Base-by-base conservation (phyloP, 75 land plant species). In the Cupressus sempervirens region DNA sequence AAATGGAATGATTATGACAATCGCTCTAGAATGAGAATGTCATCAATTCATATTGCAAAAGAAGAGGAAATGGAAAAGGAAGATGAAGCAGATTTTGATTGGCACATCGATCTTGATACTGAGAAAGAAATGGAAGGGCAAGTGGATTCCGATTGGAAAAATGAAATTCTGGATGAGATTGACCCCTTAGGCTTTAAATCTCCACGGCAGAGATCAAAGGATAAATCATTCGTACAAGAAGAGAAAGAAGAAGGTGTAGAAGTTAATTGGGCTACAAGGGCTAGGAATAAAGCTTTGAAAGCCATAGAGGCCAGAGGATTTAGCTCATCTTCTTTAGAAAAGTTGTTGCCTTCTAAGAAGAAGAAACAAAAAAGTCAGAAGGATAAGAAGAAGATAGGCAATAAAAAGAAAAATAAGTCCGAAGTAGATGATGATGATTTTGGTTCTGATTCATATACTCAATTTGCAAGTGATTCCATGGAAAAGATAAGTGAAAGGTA, bases 221-320 rank as follows among this genome's bases (percentile, higher is more conserved):
- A 58, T 36, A 72, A 56, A 36, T 87, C 86, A 15, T 87, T 88
- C 29, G 85, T 62, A 52, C 36, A 84, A 83, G 83, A 88, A 1
- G 83, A 83, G 1, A 88, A 90, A 18, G 77, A 85, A 32, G 89
- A 84, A 23, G 86, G 85, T 58, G 18, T 20, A 29, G 83, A 50
- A 14, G 9, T 3, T 34, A 93, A 93, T 84, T 93, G 94, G 94
- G 90, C 89, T 76, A 83, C 86, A 34, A 84, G 84, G 68, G 94
- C 94, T 18, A 90, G 95, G 88, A 89, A 76, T 83, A 81, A 83
- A 30, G 93, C 95, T 1, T 82, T 93, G 35, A 86, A 76, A 65
- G 67, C 93, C 0, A 93, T 93, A 85, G 91, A 93, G 80, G 89
- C 88, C 0, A 87, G 95, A 67, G 93, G 95, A 12, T 58, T 93